Evolutionary conservation across 2,329 filamentous ascomycete genomes (phyloP).

Genomic region (Xylaria polymorpha): DNA sequence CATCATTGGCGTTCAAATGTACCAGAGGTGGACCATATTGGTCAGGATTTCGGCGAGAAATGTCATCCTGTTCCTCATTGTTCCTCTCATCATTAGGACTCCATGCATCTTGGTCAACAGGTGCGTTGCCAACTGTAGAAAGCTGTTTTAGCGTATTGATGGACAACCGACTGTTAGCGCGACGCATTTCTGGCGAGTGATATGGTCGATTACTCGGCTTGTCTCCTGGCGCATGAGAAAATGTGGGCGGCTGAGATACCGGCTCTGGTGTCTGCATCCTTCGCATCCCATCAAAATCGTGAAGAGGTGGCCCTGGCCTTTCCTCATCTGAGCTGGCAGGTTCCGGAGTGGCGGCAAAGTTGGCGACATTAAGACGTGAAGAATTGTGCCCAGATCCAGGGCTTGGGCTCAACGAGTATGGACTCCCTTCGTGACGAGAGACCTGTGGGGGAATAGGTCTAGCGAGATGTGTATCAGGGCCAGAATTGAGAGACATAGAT

Average conservation of each 20-base stretch:
- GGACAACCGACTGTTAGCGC: conserved; percentile 86
- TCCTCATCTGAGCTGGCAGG: conserved; percentile 70
- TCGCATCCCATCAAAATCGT: conserved; percentile 65
- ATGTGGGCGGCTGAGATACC: conserved; percentile 81
- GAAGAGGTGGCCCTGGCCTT: conserved; percentile 55
- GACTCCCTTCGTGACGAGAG: conserved; percentile 44
- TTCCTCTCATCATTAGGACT: conserved; percentile 48
- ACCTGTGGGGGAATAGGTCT: conserved; percentile 43
- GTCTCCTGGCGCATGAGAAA: conserved; percentile 79
- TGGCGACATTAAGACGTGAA: conserved; percentile 55
- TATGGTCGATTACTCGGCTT: conserved; percentile 76
- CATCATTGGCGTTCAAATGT: conserved; percentile 62
- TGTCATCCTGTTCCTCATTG: conserved; percentile 51
- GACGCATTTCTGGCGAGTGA: conserved; percentile 80
- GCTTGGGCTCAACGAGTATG: conserved; percentile 47
- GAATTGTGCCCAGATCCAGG: conserved; percentile 53
- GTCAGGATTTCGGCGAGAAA: conserved; percentile 50
- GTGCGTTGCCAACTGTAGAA: conserved; percentile 72
- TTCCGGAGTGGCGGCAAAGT: conserved; percentile 62
- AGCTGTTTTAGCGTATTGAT: conserved; percentile 83
- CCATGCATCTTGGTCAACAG: conserved; percentile 51
- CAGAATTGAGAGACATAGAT: conserved; percentile 59
- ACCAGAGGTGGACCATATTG: conserved; percentile 59
- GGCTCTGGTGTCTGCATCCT: conserved; percentile 76
- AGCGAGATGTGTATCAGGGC: conserved; percentile 58